Base-by-base conservation (phyloP, 116 monocot species). In the Papilionanthe hybrid region DNA sequence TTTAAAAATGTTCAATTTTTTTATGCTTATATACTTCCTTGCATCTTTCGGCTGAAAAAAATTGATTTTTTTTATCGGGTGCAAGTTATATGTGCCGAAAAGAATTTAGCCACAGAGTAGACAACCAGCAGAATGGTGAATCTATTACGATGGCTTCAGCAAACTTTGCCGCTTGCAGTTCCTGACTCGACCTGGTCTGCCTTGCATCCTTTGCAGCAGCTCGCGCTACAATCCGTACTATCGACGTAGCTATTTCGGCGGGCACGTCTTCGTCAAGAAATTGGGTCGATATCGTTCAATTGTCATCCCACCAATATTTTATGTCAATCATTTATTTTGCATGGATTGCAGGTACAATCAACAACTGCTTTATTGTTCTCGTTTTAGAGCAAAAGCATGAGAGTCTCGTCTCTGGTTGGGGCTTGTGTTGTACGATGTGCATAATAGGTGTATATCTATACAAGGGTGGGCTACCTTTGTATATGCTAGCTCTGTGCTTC, bases 151-250 rank as follows among this genome's bases (percentile, higher is more conserved):
- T 90, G 89, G 76, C 89, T 97, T 27, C 94, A 94, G 85, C 89
- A 92, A 55, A 97, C 92, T 9, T 57, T 97, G 58, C 93, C 96
- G 2, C 96, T 94, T 27, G 60, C 82, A 57, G 85, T 87, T 12
- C 88, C 93, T 1, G 93, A 89, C 2, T 88, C 96, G 10, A 86
- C 90, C 49, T 89, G 89, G 88, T 91, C 94, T 8, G 87, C 96
- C 0, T 79, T 97, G 69, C 91, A 92, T 78, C 94, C 94, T 0
- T 92, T 91, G 83, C 94, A 94, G 89, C 92, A 89, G 83, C 92
- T 87, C 28, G 82, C 88, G 3, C 74, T 97, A 67, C 94, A 97
- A 43, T 86, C 92, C 0, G 81, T 91, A 5, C 68, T 97, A 53
- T 91, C 96, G 0, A 90, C 77, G 72, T 99, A 32, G 77, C 84